A percentile compares a stretch with the other conserved stretches of the same genome.
phyloP scores from a whole-genome alignment of 2,329 filamentous ascomycete genomes.

The Hymenoscyphus occultus region DNA sequence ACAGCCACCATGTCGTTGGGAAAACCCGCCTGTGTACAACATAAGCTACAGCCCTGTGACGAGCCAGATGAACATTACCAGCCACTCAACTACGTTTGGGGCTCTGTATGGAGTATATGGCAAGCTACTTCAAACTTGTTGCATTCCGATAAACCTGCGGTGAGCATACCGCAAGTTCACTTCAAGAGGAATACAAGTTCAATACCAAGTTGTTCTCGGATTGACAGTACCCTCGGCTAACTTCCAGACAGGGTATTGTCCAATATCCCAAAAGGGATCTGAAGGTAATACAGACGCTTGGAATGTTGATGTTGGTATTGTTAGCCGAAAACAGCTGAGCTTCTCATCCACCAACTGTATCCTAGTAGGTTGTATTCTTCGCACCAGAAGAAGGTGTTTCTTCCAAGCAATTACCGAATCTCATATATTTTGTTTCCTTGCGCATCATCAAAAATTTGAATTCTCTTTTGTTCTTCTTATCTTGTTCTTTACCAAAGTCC shows the following conservation, averaged over 20 bases:
- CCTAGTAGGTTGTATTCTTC: background rate
- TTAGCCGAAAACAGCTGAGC: background rate
- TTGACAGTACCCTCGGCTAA: background rate
- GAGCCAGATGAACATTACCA: background rate
- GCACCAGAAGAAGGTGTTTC: background rate
- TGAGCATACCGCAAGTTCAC: background rate
- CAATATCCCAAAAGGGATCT: background rate
- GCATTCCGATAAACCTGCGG: conserved; percentile 9
- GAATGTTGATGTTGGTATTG: background rate
- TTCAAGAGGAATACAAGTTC: background rate
- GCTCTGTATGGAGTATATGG: background rate
- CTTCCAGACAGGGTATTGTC: background rate
- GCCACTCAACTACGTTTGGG: conserved; percentile 6
- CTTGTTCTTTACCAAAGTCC: background rate
- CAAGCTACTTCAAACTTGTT: conserved; percentile 3
- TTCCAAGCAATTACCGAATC: background rate
- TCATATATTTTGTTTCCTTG: background rate
- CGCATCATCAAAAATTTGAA: background rate
- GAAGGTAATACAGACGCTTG: background rate
- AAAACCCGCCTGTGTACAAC: conserved; percentile 6
- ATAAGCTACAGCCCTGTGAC: conserved; percentile 5
- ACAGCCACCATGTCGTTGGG: conserved; percentile 6
- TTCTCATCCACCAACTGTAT: background rate
- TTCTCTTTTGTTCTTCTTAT: background rate
- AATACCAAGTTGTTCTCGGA: background rate